A percentile compares a stretch with the other conserved stretches of the same genome.
These are phyloP conservation scores for Citrus maxima DNA, from an alignment of 345 rosid genomes.

Conservation along the genomic window DNA sequence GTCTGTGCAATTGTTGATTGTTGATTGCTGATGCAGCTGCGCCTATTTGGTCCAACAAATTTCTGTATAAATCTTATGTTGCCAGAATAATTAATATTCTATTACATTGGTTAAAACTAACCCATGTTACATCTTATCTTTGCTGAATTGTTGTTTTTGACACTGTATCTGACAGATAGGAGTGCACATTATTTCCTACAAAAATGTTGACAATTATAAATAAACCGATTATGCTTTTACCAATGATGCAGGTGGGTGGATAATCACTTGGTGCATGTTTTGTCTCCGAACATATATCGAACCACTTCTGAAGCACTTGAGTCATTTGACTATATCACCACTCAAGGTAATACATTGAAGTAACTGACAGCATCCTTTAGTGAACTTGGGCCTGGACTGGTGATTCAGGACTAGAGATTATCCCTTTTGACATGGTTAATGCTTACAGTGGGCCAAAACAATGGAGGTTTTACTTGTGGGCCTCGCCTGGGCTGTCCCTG, in stretches of 20 bases:
- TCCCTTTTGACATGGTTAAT: not conserved
- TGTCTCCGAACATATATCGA: conserved; percentile 91
- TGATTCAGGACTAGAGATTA: not conserved
- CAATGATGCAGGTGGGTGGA: conserved; percentile 77
- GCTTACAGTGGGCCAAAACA: not conserved
- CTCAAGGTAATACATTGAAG: conserved; percentile 51
- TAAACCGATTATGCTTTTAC: conserved; percentile 10
- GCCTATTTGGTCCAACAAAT: not conserved
- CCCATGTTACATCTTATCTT: not conserved
- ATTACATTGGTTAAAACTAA: not conserved
- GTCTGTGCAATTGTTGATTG: not conserved
- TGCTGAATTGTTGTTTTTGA: not conserved
- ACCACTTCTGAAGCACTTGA: conserved; percentile 77
- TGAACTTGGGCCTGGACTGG: not conserved
- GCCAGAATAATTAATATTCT: not conserved
- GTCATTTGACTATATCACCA: conserved; percentile 86
- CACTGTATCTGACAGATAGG: not conserved
- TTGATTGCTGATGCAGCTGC: not conserved
- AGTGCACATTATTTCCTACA: not conserved
- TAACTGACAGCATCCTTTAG: not conserved
- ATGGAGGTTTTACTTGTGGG: no score
- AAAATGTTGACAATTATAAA: not conserved
- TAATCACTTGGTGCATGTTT: conserved; percentile 83
- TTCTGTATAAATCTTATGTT: not conserved
- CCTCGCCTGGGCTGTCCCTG: not conserved